Evolutionary conservation across 2,329 filamentous ascomycete species (phyloP).

Genomic region (Chaetomiaceae sp.): DNA sequence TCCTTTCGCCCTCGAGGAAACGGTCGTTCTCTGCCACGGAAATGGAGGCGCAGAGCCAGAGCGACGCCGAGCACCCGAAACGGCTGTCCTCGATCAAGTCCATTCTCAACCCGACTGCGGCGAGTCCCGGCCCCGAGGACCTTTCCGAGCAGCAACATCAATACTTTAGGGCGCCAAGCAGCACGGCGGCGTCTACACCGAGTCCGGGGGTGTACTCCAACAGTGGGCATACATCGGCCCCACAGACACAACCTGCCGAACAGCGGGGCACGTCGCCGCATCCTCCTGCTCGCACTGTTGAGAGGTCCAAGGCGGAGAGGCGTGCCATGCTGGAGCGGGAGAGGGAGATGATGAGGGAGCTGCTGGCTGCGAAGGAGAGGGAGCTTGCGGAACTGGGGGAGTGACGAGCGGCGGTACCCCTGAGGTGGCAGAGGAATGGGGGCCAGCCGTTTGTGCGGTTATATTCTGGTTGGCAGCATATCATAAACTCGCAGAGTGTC

Average conservation of each 20-base stretch:
- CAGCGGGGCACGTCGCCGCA: conserved; percentile 8
- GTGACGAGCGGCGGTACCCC: neutral
- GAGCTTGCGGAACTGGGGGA: conserved; percentile 53
- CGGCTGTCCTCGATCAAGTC: conserved; percentile 72
- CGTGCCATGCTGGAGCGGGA: conserved; percentile 65
- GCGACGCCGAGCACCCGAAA: conserved; percentile 48
- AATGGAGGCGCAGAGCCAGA: conserved; percentile 36
- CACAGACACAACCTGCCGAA: conserved; percentile 19
- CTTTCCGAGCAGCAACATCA: conserved; percentile 37
- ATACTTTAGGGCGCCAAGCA: conserved; percentile 41
- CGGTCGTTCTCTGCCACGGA: conserved; percentile 62
- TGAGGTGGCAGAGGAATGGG: too few relatives aligned
- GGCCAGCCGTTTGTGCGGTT: too few relatives aligned
- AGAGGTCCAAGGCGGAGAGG: conserved; percentile 55
- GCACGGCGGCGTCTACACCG: conserved; percentile 37
- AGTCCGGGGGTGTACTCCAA: conserved; percentile 39
- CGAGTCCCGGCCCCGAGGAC: conserved; percentile 27
- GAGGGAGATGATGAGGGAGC: conserved; percentile 69
- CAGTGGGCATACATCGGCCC: conserved; percentile 18
- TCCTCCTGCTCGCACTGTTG: conserved; percentile 40
- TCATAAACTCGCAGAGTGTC: too few relatives aligned
- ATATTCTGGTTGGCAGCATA: too few relatives aligned
- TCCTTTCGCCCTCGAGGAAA: conserved; percentile 58
- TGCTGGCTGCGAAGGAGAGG: conserved; percentile 68
- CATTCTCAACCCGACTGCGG: conserved; percentile 58